These are phyloP conservation scores for Venturia pyrina DNA, from an alignment of 2,329 filamentous ascomycete species.

Conservation along the genomic window DNA sequence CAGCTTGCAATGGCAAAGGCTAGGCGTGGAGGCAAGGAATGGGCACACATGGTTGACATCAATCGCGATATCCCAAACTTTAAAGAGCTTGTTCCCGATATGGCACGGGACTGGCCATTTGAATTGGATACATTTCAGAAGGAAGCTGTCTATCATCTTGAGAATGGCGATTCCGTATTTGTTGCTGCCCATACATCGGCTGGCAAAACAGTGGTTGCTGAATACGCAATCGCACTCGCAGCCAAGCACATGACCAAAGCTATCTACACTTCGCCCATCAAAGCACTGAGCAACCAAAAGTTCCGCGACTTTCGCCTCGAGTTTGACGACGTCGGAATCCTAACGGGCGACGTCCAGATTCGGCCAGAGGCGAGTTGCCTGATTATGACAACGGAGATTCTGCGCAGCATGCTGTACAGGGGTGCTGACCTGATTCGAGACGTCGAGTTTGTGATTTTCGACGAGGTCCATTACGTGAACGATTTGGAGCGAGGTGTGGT, in stretches of 20 bases:
- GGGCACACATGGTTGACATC: slow-evolving; percentile 98
- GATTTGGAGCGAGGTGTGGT: slow-evolving; percentile 92
- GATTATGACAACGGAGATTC: slow-evolving; percentile 98
- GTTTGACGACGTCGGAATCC: slow-evolving; percentile 92
- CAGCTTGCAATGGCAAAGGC: slow-evolving; percentile 60
- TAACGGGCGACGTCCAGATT: slow-evolving; percentile 97
- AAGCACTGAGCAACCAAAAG: slow-evolving; percentile 96
- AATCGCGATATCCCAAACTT: slow-evolving; percentile 93
- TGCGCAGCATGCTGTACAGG: slow-evolving; percentile 95
- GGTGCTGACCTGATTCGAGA: slow-evolving; percentile 93
- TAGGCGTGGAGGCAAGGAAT: slow-evolving; percentile 71
- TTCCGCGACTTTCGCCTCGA: slow-evolving; percentile 85
- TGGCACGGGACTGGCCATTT: slow-evolving; percentile 94
- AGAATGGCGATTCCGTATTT: slow-evolving; percentile 94
- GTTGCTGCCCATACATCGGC: slow-evolving; percentile 96
- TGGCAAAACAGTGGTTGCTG: slow-evolving; percentile 94
- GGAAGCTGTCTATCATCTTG: slow-evolving; percentile 93
- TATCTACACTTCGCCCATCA: slow-evolving; percentile 98
- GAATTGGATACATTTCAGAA: slow-evolving; percentile 98
- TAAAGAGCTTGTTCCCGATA: slow-evolving; percentile 82
- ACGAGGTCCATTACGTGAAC: slow-evolving; percentile 98
- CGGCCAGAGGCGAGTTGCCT: slow-evolving; percentile 94
- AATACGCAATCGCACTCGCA: slow-evolving; percentile 93
- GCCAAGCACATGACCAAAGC: slow-evolving; percentile 99
- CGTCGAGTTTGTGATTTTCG: slow-evolving; percentile 97